These are phyloP conservation scores for Croton laevigatus DNA, from an alignment of 441 rosid genomes.

Conservation along the genomic window DNA sequence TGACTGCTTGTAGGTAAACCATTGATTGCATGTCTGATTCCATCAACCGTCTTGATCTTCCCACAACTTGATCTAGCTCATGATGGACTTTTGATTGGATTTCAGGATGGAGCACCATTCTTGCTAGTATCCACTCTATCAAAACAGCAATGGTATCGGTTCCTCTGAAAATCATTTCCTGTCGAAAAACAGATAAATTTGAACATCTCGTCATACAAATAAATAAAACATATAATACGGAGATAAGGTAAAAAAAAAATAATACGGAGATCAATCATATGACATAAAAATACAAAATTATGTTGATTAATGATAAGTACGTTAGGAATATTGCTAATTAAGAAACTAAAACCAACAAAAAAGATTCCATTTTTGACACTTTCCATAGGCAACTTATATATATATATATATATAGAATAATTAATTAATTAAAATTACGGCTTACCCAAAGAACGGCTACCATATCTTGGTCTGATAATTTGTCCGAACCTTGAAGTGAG, in stretches of 20 bases:
- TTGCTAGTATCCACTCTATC: conserved; percentile 64
- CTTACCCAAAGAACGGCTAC: conserved; percentile 65
- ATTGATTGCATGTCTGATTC: conserved; percentile 35
- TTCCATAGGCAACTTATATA: no score
- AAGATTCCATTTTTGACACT: no score
- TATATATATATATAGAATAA: no score
- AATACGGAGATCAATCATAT: no score
- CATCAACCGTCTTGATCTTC: conserved; percentile 39
- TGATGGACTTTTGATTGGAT: conserved; percentile 48
- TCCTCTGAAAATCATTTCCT: conserved; percentile 70
- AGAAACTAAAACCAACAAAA: neutral
- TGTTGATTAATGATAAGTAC: neutral
- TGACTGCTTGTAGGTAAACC: conserved; percentile 42
- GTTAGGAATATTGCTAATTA: neutral
- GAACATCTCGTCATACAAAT: neutral
- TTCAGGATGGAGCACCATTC: conserved; percentile 56
- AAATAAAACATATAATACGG: no score
- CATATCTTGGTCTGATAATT: conserved; percentile 44
- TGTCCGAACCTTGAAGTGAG: conserved; percentile 46
- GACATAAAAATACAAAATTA: no score
- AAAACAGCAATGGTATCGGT: conserved; percentile 54
- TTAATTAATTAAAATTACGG: neutral
- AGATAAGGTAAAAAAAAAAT: no score
- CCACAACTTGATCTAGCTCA: conserved; percentile 48
- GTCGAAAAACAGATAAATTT: neutral